A percentile compares a stretch with the other conserved stretches of the same genome.
phyloP scores from a whole-genome alignment of 179 eudicot species.

The Beta corolliflora region DNA sequence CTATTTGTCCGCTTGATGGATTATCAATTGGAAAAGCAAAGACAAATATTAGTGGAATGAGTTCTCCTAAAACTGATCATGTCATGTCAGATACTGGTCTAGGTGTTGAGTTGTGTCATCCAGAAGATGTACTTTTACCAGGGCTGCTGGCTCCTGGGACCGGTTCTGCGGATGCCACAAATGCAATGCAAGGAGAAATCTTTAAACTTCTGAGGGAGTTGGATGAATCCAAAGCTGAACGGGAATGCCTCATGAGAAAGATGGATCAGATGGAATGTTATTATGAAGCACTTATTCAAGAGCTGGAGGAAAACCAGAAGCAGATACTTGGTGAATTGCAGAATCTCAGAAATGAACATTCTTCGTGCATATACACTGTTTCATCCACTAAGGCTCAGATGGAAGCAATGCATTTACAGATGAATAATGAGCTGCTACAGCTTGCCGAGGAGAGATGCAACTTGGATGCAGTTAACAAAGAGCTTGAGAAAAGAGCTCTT shows the following conservation, averaged over 20 bases:
- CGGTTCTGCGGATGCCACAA: constrained; percentile 49
- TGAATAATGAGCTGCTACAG: constrained; percentile 60
- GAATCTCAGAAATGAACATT: constrained; percentile 80
- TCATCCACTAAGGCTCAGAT: constrained; percentile 64
- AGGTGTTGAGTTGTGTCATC: constrained; percentile 76
- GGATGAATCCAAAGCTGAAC: constrained; percentile 76
- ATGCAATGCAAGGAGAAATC: constrained; percentile 68
- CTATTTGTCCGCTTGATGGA: constrained; percentile 26
- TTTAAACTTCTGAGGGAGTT: constrained; percentile 76
- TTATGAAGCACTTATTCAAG: constrained; percentile 94
- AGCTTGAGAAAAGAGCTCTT: constrained; percentile 78
- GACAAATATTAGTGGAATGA: constrained; percentile 29
- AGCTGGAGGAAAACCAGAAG: constrained; percentile 92
- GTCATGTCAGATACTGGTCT: constrained; percentile 48
- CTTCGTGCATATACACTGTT: constrained; percentile 66
- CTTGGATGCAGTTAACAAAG: constrained; percentile 61
- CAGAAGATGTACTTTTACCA: constrained; percentile 70
- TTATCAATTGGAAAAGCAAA: constrained; percentile 27
- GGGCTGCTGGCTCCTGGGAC: constrained; percentile 48
- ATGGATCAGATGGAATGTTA: constrained; percentile 98
- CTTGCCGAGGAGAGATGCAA: constrained; percentile 63
- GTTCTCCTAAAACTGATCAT: constrained; percentile 34
- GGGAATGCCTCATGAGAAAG: constrained; percentile 63
- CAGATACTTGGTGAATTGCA: constrained; percentile 83
- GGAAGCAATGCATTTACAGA: constrained; percentile 68